Evolutionary conservation across 495 filamentous ascomycete genomes (phyloP).

Genomic region (Glarea lozoyensis): DNA sequence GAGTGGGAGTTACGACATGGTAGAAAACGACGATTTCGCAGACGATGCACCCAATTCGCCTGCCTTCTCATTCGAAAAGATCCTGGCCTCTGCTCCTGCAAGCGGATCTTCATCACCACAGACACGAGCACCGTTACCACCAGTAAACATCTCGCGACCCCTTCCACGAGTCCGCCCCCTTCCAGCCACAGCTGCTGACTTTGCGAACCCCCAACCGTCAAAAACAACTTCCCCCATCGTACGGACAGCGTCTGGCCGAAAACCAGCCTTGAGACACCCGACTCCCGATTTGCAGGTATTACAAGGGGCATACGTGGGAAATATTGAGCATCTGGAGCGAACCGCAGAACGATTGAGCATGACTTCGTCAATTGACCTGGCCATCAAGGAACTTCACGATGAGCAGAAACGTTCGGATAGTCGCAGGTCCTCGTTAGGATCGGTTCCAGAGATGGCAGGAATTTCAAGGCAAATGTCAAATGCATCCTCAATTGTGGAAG

Average conservation of each 20-base stretch:
- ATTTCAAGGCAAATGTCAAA: conserved; percentile 41
- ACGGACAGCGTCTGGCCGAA: conserved; percentile 51
- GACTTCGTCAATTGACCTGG: conserved; percentile 70
- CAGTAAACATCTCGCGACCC: not conserved
- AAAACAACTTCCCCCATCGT: conserved; percentile 34
- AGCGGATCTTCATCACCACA: too few relatives aligned
- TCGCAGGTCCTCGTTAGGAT: conserved; percentile 40
- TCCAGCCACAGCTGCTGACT: conserved; percentile 7
- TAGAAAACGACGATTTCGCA: conserved; percentile 15
- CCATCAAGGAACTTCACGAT: conserved; percentile 69
- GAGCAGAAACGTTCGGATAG: conserved; percentile 66
- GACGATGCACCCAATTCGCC: conserved; percentile 5
- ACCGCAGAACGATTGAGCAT: conserved; percentile 74
- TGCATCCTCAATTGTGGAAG: conserved; percentile 57
- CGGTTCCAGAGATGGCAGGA: conserved; percentile 24
- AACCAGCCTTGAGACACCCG: conserved; percentile 60
- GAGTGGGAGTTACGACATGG: conserved; percentile 11
- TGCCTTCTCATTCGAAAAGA: not conserved
- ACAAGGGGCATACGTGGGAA: conserved; percentile 60
- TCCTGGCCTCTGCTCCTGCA: not conserved
- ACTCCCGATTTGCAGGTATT: conserved; percentile 66
- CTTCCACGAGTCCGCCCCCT: conserved; percentile 4
- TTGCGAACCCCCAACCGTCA: conserved; percentile 1
- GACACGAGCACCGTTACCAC: too few relatives aligned
- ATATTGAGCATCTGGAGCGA: conserved; percentile 75